Base-by-base conservation (phyloP, 148 eudicot species). In the Cornus controversa region DNA sequence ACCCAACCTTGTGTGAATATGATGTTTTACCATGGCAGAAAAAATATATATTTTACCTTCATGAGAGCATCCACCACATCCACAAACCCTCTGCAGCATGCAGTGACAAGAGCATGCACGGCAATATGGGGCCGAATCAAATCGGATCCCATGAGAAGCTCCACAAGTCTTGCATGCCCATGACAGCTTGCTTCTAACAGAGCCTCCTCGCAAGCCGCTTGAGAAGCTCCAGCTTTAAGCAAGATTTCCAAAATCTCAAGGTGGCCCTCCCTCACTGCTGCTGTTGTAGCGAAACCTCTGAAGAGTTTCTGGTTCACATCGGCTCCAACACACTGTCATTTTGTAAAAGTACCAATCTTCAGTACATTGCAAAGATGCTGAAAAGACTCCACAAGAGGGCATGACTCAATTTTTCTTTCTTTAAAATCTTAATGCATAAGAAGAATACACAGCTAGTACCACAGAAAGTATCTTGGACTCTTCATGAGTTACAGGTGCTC, bases 201-300 rank as follows among this genome's bases (percentile, higher is more conserved):
- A 8, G 99, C 99, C 77, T 96, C 97, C 84, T 96, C 99, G 77
- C 99, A 96, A 75, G 97, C 95, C 57, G 89, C 90, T 85, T 96
- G 99, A 79, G 93, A 91, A 65, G 97, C 91, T 74, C 99, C 99
- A 47, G 93, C 92, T 83, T 92, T 96, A 29, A 96, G 75, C 81
- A 96, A 84, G 75, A 85, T 90, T 87, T 96, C 86, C 79, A 93
- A 82, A 66, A 92, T 89, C 83, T 91, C 95, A 50, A 83, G 70
- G 79, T 90, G 93, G 69, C 89, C 93, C 87, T 96, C 94, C 77
- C 98, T 89, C 45, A 88, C 94, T 36, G 98, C 98, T 22, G 88
- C 97, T 63, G 97, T 91, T 24, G 89, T 88, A 47, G 97, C 89
- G 74, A 69, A 93, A 73, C 99, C 99, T 80, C 92, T 84, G 74